phyloP scores from a whole-genome alignment of 805 yeast genomes.

The Millerago galiae region DNA sequence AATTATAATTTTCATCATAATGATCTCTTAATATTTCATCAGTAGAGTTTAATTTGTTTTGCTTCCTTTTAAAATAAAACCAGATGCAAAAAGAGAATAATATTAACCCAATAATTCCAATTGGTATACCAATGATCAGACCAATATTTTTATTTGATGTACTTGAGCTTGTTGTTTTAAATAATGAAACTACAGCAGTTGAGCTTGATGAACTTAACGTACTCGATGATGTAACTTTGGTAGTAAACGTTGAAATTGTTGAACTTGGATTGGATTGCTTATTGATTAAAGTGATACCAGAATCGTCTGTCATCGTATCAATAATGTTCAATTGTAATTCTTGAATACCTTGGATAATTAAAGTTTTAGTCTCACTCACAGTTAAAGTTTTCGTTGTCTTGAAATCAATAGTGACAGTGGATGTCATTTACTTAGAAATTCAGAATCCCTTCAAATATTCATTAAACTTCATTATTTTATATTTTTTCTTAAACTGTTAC shows the following conservation, averaged over 20 bases:
- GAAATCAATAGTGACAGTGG: slow-evolving; percentile 2
- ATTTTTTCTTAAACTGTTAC: too few species aligned
- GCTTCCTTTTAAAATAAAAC: slow-evolving; percentile 12
- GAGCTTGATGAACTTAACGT: neutral
- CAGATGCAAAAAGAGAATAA: slow-evolving; percentile 10
- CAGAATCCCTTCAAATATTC: neutral
- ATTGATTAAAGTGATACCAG: slow-evolving; percentile 1
- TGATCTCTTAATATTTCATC: slow-evolving; percentile 10
- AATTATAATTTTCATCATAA: slow-evolving; percentile 22
- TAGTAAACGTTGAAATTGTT: slow-evolving; percentile 7
- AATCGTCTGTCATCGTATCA: neutral
- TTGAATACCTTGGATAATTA: slow-evolving; percentile 9
- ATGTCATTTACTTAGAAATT: slow-evolving; percentile 5
- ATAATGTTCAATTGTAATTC: slow-evolving; percentile 4
- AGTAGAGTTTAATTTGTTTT: slow-evolving; percentile 1
- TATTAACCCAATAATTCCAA: slow-evolving; percentile 16
- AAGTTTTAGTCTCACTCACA: slow-evolving; percentile 6
- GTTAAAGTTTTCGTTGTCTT: slow-evolving; percentile 4
- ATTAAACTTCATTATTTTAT: too few species aligned
- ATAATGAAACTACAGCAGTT: neutral
- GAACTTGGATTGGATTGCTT: neutral
- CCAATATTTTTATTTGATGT: slow-evolving; percentile 12
- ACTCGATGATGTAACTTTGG: slow-evolving; percentile 1
- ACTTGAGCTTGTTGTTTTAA: neutral
- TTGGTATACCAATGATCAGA: slow-evolving; percentile 22